Percentiles rank a stretch among this genome's conserved stretches.
These are phyloP conservation scores for Vitis hybrid DNA, from an alignment of 177 flowering plant species.

Conservation along the genomic window DNA sequence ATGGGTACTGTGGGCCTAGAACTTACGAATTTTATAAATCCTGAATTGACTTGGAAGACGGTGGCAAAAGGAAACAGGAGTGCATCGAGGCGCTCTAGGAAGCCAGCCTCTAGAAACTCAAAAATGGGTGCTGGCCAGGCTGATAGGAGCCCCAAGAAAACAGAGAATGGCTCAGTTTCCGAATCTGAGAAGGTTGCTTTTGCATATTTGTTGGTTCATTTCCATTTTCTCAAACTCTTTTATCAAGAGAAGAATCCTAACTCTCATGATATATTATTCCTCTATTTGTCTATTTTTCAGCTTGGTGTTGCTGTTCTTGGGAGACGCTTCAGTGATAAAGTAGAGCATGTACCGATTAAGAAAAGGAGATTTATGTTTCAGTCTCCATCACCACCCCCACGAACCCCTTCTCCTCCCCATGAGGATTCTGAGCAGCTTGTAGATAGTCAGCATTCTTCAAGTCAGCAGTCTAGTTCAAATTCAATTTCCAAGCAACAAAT, in stretches of 20 bases:
- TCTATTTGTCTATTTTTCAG: slow-evolving; percentile 34
- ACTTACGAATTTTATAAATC: slow-evolving; percentile 42
- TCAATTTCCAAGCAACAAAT: slow-evolving; percentile 7
- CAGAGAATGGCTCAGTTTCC: slow-evolving; percentile 36
- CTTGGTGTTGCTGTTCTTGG: slow-evolving; percentile 56
- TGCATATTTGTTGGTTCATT: neutral
- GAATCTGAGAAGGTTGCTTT: slow-evolving; percentile 67
- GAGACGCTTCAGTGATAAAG: slow-evolving; percentile 42
- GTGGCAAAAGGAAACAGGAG: slow-evolving; percentile 56
- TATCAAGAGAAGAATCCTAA: neutral
- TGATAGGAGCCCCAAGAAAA: slow-evolving; percentile 14
- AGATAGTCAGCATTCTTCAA: slow-evolving; percentile 17
- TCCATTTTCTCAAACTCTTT: neutral
- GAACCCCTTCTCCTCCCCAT: slow-evolving; percentile 21
- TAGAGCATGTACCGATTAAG: slow-evolving; percentile 71
- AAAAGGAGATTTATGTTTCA: slow-evolving; percentile 55
- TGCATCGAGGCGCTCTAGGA: slow-evolving; percentile 50
- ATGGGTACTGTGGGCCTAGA: slow-evolving; percentile 51
- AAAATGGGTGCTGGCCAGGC: slow-evolving; percentile 19
- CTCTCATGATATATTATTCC: neutral
- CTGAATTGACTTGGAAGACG: slow-evolving; percentile 63
- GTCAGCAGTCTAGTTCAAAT: slow-evolving; percentile 13
- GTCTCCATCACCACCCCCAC: slow-evolving; percentile 51
- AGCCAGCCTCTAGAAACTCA: slow-evolving; percentile 23
- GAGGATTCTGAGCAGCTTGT: slow-evolving; percentile 22